phyloP scores from a whole-genome alignment of 2,329 filamentous ascomycete species.

The Arthrobotrys entomopaga region DNA sequence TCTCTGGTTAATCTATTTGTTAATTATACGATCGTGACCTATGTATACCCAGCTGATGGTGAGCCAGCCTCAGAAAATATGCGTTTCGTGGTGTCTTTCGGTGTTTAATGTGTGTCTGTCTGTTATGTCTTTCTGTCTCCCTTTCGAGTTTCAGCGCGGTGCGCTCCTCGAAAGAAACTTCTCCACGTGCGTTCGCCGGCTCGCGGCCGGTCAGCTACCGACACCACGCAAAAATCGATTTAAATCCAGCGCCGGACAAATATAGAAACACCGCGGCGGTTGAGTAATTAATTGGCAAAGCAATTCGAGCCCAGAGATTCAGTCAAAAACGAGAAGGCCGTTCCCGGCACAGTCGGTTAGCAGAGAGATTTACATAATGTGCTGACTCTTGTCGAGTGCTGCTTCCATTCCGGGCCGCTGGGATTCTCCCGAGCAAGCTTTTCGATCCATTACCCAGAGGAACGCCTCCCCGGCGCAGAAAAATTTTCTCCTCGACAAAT shows the following conservation, averaged over 20 bases:
- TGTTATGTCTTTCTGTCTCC: background rate
- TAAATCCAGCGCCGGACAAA: conserved; percentile 13
- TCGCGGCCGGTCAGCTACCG: conserved; percentile 40
- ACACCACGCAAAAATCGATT: conserved; percentile 13
- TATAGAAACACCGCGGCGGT: conserved; percentile 30
- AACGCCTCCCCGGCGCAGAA: conserved; percentile 38
- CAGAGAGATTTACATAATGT: conserved; percentile 33
- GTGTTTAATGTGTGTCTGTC: conserved; percentile 14
- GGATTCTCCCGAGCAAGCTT: conserved; percentile 43
- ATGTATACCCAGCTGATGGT: no score
- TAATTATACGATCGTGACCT: no score
- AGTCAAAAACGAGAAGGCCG: conserved; percentile 43
- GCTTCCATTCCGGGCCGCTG: conserved; percentile 45
- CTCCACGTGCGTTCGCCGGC: conserved; percentile 37
- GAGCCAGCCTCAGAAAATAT: no score
- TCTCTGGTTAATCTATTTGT: no score
- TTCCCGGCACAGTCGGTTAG: conserved; percentile 32
- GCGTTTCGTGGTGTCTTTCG: conserved; percentile 34
- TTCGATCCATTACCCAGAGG: conserved; percentile 28
- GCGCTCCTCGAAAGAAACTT: conserved; percentile 1
- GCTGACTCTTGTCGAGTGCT: conserved; percentile 21
- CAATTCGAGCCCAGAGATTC: conserved; percentile 16
- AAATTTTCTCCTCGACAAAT: conserved; percentile 19
- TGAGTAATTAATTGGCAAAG: conserved; percentile 3
- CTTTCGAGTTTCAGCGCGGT: no score